phyloP scores from a whole-genome alignment of 192 early-diverging fungal genomes.

The Glomus cerebriforme region DNA sequence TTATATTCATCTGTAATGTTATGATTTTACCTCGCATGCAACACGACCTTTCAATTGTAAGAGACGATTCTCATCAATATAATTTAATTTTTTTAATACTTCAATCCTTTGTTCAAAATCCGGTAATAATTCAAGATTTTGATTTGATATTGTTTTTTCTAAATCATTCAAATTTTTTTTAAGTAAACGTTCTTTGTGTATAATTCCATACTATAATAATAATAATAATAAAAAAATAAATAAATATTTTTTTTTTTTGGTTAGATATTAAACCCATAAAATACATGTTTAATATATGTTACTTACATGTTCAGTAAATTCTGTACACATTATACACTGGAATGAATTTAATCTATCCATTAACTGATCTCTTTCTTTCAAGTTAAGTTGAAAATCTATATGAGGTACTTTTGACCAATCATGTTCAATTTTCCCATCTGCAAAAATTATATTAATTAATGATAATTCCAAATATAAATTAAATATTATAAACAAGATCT shows the following conservation, averaged over 20 bases:
- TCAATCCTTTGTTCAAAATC: conserved; percentile 89
- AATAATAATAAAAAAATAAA: conserved; percentile 1
- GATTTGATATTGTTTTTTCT: conserved; percentile 78
- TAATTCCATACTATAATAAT: conserved; percentile 49
- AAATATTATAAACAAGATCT: not conserved
- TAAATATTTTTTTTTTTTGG: too few species aligned
- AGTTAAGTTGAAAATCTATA: conserved; percentile 81
- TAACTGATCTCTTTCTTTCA: conserved; percentile 60
- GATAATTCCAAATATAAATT: not conserved
- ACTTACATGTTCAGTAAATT: conserved; percentile 73
- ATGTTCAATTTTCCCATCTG: conserved; percentile 59
- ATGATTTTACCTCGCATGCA: conserved; percentile 75
- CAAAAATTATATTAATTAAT: conserved; percentile 29
- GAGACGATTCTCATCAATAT: conserved; percentile 80
- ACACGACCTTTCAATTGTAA: conserved; percentile 96
- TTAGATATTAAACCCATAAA: not conserved
- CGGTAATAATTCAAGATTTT: conserved; percentile 90
- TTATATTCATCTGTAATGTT: not conserved
- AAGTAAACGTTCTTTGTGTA: conserved; percentile 61
- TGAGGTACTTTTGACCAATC: conserved; percentile 87
- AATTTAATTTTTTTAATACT: conserved; percentile 80
- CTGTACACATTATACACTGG: conserved; percentile 76
- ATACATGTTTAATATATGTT: not conserved
- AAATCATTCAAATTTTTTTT: conserved; percentile 74
- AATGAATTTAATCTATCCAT: conserved; percentile 53